Conservation (phyloP, 805 yeast genomes). For the Zygosaccharomyces lentus region DNA sequence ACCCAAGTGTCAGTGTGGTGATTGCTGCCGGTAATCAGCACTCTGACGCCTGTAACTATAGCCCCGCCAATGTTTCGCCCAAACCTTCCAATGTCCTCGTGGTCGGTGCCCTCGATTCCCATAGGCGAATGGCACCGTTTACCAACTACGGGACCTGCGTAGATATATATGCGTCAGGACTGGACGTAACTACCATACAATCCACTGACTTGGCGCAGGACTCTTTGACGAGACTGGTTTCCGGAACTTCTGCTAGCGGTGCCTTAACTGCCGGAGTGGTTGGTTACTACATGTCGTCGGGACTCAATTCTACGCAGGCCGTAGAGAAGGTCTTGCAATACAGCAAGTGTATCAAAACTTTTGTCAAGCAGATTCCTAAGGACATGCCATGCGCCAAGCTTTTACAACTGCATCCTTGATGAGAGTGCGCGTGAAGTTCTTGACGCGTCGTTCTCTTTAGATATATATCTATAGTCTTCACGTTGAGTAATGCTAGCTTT, state of each 20-base stretch:
- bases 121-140: constrained; percentile 17
- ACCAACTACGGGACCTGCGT: constrained; percentile 51
- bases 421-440: neutral
- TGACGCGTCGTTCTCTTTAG: neutral
- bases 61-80: constrained; percentile 44
- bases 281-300: constrained; percentile 43
- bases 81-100: constrained; percentile 9
- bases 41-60: constrained; percentile 41
- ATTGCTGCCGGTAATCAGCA: constrained; percentile 50
- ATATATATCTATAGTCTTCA: neutral
- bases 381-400: constrained; percentile 3
- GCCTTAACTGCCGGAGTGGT: constrained; percentile 45
- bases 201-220: constrained; percentile 34
- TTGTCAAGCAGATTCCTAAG: constrained; percentile 3
- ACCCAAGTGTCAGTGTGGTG: constrained; percentile 42
- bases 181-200: constrained; percentile 37
- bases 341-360: neutral
- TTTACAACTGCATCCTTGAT: constrained; percentile 8
- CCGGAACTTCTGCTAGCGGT: constrained; percentile 51
- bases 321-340: constrained; percentile 20
- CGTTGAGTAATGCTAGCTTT: neutral
- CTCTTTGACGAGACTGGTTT: constrained; percentile 29
- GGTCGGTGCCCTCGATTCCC: constrained; percentile 9
- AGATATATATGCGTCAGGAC: constrained; percentile 49
- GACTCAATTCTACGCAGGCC: constrained; percentile 37